Base-by-base conservation (phyloP, 1,139 yeast species). In the Sugiyamaella sp. region DNA sequence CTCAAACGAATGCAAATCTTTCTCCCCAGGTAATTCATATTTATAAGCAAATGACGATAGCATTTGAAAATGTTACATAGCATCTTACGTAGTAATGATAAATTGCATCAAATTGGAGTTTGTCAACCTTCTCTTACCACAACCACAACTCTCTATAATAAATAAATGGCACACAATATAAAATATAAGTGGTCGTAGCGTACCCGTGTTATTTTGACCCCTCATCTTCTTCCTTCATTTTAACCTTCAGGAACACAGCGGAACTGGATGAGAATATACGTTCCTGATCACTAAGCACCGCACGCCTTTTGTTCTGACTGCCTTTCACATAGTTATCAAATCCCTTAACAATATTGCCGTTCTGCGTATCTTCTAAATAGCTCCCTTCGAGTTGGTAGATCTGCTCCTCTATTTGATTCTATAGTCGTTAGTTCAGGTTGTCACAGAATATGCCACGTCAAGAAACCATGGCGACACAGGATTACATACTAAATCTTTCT, bases 291-390 rank as follows among this genome's bases (percentile, higher is more conserved):
- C 83, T 80, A 67, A 85, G 82, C 6, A 77, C 76, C 16, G 80
- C 74, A 61, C 82, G 78, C 63, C 80, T 79, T 69, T 80, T 81
- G 63, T 75, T 77, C 51, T 77, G 75, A 51, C 73, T 73, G 46
- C 68, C 73, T 66, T 87, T 88, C 51, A 85, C 77, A 67, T 88
- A 87, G 63, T 83, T 86, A 55, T 91, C 97, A 66, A 90, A 91
- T 0, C 98, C 98, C 61, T 86, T 86, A 32, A 90, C 87, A 32
- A 93, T 85, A 67, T 89, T 89, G 0, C 96, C 97, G 54, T 82
- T 81, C 62, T 65, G 60, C 45, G 84, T 76, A 55, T 86, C 91
- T 51, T 85, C 81, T 53, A 93, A 80, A 67, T 93, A 91, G 27
- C 81, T 81, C 4, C 87, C 83, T 69, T 93, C 98, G 59, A 82